A percentile compares a stretch with the other conserved stretches of the same genome.
These are phyloP conservation scores for Cyberlindnera misumaiensis DNA, from an alignment of 805 yeast species.

Conservation along the genomic window DNA sequence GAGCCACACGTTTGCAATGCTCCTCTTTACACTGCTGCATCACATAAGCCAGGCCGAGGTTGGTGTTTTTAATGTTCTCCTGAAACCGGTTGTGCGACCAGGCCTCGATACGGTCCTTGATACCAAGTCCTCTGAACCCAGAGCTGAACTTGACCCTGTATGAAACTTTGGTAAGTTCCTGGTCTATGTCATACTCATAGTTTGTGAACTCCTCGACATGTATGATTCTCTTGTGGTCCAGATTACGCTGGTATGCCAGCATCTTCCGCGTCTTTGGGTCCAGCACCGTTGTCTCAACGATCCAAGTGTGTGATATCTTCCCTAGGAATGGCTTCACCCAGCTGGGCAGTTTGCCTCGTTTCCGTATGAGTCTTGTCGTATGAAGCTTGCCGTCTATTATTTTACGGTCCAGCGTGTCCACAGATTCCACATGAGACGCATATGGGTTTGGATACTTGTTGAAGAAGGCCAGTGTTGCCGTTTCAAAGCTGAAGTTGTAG, in stretches of 20 bases:
- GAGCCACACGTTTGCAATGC: background rate
- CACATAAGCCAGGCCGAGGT: constrained; percentile 70
- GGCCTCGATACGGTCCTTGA: constrained; percentile 68
- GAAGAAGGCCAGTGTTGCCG: constrained; percentile 72
- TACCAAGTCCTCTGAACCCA: constrained; percentile 53
- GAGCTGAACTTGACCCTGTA: constrained; percentile 65
- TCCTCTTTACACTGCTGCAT: constrained; percentile 51
- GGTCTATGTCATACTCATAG: constrained; percentile 35
- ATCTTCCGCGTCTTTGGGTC: constrained; percentile 52
- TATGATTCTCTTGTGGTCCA: constrained; percentile 76
- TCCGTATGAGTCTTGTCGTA: constrained; percentile 68
- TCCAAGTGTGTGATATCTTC: constrained; percentile 64
- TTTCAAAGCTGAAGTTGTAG: constrained; percentile 59
- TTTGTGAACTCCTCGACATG: constrained; percentile 71
- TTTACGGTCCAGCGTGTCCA: constrained; percentile 62
- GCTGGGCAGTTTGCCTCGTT: constrained; percentile 72
- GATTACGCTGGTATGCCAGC: constrained; percentile 68
- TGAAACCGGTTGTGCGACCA: constrained; percentile 73
- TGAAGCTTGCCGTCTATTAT: constrained; percentile 64
- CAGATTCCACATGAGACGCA: constrained; percentile 76
- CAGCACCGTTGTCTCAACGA: constrained; percentile 70
- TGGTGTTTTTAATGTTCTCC: constrained; percentile 57
- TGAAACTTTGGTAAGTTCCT: constrained; percentile 37
- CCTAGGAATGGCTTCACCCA: constrained; percentile 77
- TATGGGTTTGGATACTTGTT: constrained; percentile 71